Evolutionary conservation across 2,329 filamentous ascomycete genomes (phyloP).

Genomic region (Chalara sp.): DNA sequence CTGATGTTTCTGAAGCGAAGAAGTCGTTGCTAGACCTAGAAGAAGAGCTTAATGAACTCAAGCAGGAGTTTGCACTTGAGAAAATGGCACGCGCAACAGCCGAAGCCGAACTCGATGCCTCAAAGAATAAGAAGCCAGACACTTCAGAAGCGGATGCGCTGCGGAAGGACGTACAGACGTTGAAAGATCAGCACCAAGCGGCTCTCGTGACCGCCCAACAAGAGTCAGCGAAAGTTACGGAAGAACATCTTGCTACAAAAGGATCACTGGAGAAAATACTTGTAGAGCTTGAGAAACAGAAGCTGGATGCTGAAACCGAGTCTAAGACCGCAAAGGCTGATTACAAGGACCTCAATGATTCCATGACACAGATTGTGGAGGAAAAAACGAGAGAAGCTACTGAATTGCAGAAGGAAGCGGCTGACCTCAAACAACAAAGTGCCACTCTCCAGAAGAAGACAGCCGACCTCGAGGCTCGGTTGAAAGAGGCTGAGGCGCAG

Average conservation of each 20-base stretch:
- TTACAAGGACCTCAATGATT: conserved; percentile 44
- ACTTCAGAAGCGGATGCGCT: conserved; percentile 46
- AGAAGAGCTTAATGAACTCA: conserved; percentile 21
- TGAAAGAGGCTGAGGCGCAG: conserved; percentile 33
- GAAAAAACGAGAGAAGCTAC: conserved; percentile 27
- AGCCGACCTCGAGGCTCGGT: conserved; percentile 31
- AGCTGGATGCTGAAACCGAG: conserved; percentile 43
- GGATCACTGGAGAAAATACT: conserved; percentile 35
- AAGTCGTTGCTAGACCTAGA: conserved; percentile 23
- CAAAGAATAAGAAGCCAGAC: conserved; percentile 48
- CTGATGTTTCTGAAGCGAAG: conserved; percentile 27
- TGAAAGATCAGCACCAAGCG: conserved; percentile 41
- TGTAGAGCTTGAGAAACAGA: conserved; percentile 47
- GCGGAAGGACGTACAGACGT: conserved; percentile 40
- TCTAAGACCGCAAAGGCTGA: conserved; percentile 45
- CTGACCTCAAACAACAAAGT: not conserved
- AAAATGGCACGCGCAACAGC: conserved; percentile 35
- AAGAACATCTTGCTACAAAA: conserved; percentile 32
- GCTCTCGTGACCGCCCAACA: conserved; percentile 30
- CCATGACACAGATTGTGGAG: conserved; percentile 49
- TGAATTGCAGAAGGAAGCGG: not conserved
- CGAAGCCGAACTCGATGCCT: conserved; percentile 52
- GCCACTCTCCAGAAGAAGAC: conserved; percentile 16
- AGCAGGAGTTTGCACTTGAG: conserved; percentile 31
- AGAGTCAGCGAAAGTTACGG: conserved; percentile 27